These are phyloP conservation scores for Closterium sp. DNA, from an alignment of 139 green algal species.

Conservation along the genomic window DNA sequence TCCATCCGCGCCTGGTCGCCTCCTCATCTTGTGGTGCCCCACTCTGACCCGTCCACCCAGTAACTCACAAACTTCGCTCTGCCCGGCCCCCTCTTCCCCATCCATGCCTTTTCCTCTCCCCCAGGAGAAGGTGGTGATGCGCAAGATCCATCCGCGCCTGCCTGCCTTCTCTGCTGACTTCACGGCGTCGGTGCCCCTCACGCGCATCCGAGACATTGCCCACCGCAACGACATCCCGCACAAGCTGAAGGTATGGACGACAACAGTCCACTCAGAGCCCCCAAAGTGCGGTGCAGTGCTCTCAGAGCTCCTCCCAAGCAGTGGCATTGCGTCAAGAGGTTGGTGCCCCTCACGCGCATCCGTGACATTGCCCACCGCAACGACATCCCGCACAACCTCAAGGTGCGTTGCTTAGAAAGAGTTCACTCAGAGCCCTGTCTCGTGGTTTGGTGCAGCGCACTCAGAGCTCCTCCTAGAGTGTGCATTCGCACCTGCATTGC, in stretches of 20 bases:
- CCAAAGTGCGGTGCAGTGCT: too few relatives aligned
- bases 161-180: constrained; percentile 89
- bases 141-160: constrained; percentile 63
- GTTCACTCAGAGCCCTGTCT: too few relatives aligned
- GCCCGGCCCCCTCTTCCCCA: not conserved
- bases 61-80: not conserved
- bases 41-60: not conserved
- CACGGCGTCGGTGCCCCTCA: constrained; percentile 81
- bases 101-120: not conserved
- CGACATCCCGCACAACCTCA: too few relatives aligned
- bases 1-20: constrained; percentile 71
- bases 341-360: constrained; percentile 91
- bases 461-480: too few relatives aligned
- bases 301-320: too few relatives aligned
- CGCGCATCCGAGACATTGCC: constrained; percentile 95
- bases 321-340: too few relatives aligned
- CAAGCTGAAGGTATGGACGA: constrained; percentile 47
- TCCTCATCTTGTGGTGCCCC: not conserved
- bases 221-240: constrained; percentile 70
- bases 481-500: too few relatives aligned
- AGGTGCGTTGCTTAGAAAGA: not conserved
- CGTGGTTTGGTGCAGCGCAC: too few relatives aligned
- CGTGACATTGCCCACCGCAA: constrained; percentile 88
- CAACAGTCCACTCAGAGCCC: too few relatives aligned
- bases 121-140: constrained; percentile 40